phyloP scores from a whole-genome alignment of 495 filamentous ascomycete genomes.

The Cetradonia linearis region DNA sequence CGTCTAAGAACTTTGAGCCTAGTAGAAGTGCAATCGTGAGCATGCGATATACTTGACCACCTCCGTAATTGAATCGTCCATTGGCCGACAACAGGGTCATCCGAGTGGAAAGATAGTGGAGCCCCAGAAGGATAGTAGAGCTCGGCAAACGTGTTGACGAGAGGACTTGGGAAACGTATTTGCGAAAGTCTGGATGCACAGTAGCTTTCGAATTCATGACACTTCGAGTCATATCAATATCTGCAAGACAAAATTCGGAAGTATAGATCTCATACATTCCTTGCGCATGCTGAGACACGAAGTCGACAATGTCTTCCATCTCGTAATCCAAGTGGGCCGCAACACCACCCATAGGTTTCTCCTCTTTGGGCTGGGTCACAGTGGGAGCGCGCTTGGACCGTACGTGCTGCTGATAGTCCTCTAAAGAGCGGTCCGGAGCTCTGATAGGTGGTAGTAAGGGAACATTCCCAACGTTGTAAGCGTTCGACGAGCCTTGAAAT shows the following conservation, averaged over 20 bases:
- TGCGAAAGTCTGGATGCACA: conserved; percentile 72
- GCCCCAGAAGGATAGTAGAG: conserved; percentile 85
- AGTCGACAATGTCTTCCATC: conserved; percentile 96
- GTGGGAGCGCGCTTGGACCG: conserved; percentile 9
- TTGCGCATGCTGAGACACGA: conserved; percentile 87
- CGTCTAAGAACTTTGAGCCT: conserved; percentile 96
- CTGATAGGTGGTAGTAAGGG: conserved; percentile 20
- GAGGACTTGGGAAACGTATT: conserved; percentile 89
- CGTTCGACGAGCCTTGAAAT: conserved; percentile 1
- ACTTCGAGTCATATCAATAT: conserved; percentile 69
- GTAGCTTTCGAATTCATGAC: conserved; percentile 52
- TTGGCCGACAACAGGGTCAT: conserved; percentile 60
- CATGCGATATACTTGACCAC: conserved; percentile 79
- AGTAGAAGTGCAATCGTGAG: conserved; percentile 80
- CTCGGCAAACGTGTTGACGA: conserved; percentile 90
- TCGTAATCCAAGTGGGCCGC: conserved; percentile 96
- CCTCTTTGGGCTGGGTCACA: conserved; percentile 36
- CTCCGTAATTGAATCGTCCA: conserved; percentile 47
- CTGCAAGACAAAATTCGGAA: conserved; percentile 52
- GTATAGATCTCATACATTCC: conserved; percentile 60
- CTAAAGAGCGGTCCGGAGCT: conserved; percentile 13
- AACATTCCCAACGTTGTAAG: conserved; percentile 7
- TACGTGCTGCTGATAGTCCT: conserved; percentile 13
- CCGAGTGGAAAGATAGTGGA: conserved; percentile 79
- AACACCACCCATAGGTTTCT: conserved; percentile 68